Base-by-base conservation (phyloP, 768 basidiomycete species). In the Mrakia blollopis region DNA sequence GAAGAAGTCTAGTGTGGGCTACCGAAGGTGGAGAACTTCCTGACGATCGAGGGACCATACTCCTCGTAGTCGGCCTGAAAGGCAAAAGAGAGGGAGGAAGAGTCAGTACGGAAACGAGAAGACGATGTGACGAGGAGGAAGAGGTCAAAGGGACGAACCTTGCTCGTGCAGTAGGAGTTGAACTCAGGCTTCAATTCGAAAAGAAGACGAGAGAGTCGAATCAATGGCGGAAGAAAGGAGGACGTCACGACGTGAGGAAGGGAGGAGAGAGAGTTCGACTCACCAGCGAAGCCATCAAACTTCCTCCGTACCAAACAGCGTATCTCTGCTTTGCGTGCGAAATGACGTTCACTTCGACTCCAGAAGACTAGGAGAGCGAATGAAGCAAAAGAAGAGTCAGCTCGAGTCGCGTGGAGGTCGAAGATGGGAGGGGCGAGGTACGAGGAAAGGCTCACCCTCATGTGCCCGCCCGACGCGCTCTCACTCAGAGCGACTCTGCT, bases 221-320 rank as follows among this genome's bases (percentile, higher is more conserved):
- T 23, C 37, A 3, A 74, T 14, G 39, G 50, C 8, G 30, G 68
- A 68, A 32, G 0, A 35, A 50, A 39, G 5, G 3, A 7, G 54
- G n/a, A 41, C 32, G 7, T 25, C n/a, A n/a, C n/a, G n/a, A n/a
- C n/a, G n/a, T 16, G 35, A 57, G 41, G 25, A 1, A 23, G 23
- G 4, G 21, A 57, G 11, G 9, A n/a, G 57, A 16, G 9, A 3
- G 50, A 16, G 25, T 13, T 25, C 28, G 16, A 86, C 89, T 84
- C 79, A 95, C 93, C 80, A 96, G 87, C 72, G 93, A 94, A 8
- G 95, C 97, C 78, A 98, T 87, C 50, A 98, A 87, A 10, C 92
- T 94, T 37, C 97, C 97, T 81, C 97, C 97, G 81, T 92, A 98
- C 97, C 97, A 99, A 41, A 98, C 97, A 28, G 97, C 97, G 81